Evolutionary conservation across 2,329 filamentous ascomycete species (phyloP), one percentile per base, ranked within the genome.

Genomic region (Penicillium sp.): DNA sequence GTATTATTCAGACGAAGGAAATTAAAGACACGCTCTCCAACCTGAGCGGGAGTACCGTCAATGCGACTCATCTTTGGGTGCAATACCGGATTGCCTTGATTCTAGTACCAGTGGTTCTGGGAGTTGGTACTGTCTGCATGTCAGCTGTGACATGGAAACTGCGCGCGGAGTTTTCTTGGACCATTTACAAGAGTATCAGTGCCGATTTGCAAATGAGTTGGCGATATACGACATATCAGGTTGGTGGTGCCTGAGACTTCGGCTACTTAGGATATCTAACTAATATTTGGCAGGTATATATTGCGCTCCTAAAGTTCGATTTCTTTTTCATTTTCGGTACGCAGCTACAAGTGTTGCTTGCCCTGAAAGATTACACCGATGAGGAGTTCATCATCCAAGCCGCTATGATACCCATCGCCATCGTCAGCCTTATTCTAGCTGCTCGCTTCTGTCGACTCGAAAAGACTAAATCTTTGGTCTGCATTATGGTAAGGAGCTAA

Each of bases 241-340:
- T 63, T 26, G 10, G 54, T 46, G 10, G 14, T n/a, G 8, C 10
- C 14, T 21, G 2, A 24, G 14, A 9, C 16, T 33, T 16, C 14
- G 9, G 19, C 9, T 31, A 9, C 14, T 3, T 8, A 13, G 11
- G 19, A 19, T 2, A 3, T 4, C 27, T 11, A 29, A 6, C 45
- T 29, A 27, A 47, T 10, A 31, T 2, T 29, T 13, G 9, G 9
- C 24, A 64, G 62, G 61, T 63, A 9, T 65, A 62, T 31, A 65
- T 65, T 16, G 59, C 62, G 9, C 56, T 65, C 5, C 48, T 65
- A 1, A 65, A 65, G 44, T 65, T 65, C 26, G 61, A 65, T 33
- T 65, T 63, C 43, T 65, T 63, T 39, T 65, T 65, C 26, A 57
- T 65, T 14, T 65, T 65, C 13, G 62, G 62, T 47, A 63, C 54